Base-by-base conservation (phyloP, 2,329 filamentous ascomycete species). In the Phaeosphaeriaceae sp. region DNA sequence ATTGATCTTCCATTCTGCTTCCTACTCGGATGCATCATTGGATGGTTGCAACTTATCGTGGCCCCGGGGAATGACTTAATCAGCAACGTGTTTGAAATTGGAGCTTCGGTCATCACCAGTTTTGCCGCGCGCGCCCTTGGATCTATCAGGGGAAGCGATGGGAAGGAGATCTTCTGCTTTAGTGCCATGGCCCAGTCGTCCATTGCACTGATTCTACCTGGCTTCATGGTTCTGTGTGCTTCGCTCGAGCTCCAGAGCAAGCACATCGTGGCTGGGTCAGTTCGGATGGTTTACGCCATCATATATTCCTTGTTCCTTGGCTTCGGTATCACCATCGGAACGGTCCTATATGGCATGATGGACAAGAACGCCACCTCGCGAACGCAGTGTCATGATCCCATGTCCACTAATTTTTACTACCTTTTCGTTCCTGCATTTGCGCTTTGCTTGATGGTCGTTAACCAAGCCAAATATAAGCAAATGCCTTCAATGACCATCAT, bases 1-100 rank as follows among this genome's bases (percentile, higher is more conserved):
- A 89, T 94, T 68, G 92, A 96, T 72, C 80, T 95, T 57, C 91
- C 91, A 0, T 84, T 93, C 25, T 88, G 88, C 20, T 95, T 95
- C 73, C 55, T 92, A 0, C 83, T 96, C 0, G 92, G 92, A 1
- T 89, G 86, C 68, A 80, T 93, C 19, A 83, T 96, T 0, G 92
- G 91, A 1, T 78, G 89, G 53, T 80, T 96, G 49, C 91, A 95
- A 69, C 85, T 94, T 10, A 85, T 92, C 25, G 80, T 92, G 5
- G 89, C 91, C 0, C 91, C 92, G 0, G 86, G 83, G 21, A 94
- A 91, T 15, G 88, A 91, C 45, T 82, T 93, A 1, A 90, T 90
- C 72, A 76, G 78, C 46, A 83, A 83, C 59, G 80, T 83, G 21
- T 83, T 84, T 66, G 82, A 84, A 54, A 80, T 84, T 53, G 73